Base-by-base conservation (phyloP, 495 filamentous ascomycete species). In the Chaetomium cochliodes region DNA sequence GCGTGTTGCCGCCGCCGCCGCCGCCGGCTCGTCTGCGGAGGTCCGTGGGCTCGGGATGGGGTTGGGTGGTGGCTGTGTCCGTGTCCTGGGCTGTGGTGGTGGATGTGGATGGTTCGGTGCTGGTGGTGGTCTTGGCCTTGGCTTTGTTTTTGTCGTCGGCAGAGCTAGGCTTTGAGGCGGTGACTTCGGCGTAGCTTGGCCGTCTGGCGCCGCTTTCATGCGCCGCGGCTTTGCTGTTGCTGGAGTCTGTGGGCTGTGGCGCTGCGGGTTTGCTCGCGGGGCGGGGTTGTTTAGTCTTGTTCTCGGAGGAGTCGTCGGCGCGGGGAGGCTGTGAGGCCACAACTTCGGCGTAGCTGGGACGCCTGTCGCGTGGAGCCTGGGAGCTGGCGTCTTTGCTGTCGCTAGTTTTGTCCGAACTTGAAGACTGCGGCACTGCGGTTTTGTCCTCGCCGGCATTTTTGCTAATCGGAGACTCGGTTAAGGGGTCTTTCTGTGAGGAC, bases 261-360 rank as follows among this genome's bases (percentile, higher is more conserved):
- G 30, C 6, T 37, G 33, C 33, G 33, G 33, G 33, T 11, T 37
- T 37, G 33, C 33, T 37, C 33, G 8, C 33, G 33, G 33, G 33
- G 5, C 9, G 33, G 6, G 8, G 33, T 37, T 7, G 6, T 16
- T 26, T 41, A 2, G 37, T 3, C 22, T 46, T 44, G 23, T 15
- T 33, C 25, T 58, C 12, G n/a, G 18, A 2, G 23, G 55, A 13
- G 12, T 12, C 3, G 9, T 54, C 25, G 26, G 26, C 5, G 53
- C 11, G 16, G 25, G 57, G 4, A 42, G 57, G 41, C 3, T n/a
- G 13, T 12, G 57, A 20, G 15, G 57, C 56, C 2, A 25, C 57
- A 5, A 59, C 42, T 33, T 59, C 25, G 42, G 57, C 57, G 58
- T 50, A 50, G 44, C 58, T 50, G 42, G 16, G 57, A 42, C 57